Conservation (phyloP, 306 rosid species). For the Prunus mume region DNA sequence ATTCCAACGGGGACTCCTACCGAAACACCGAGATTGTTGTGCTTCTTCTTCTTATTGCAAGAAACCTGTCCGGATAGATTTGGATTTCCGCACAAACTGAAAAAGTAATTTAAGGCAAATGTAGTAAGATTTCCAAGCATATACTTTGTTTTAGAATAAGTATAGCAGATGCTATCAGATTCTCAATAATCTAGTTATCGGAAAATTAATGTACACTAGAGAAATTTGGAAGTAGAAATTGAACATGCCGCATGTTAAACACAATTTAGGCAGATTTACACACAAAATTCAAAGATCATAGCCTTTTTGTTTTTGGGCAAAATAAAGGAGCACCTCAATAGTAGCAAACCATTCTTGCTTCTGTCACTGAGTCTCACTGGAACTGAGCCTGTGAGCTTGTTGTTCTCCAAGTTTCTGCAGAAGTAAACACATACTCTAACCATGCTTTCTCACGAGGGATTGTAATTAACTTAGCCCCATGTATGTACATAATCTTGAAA, state of each 20-base stretch:
- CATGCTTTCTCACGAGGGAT: neutral
- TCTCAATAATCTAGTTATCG: no score
- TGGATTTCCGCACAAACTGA: constrained; percentile 31
- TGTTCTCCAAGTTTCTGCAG: constrained; percentile 38
- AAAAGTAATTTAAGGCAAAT: neutral
- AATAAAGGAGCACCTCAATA: constrained; percentile 30
- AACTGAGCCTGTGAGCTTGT: constrained; percentile 41
- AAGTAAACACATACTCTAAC: neutral
- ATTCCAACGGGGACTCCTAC: constrained; percentile 41
- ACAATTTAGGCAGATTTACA: no score
- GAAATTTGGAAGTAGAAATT: no score
- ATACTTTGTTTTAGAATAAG: no score
- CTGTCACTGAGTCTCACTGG: constrained; percentile 35
- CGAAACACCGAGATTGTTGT: constrained; percentile 23
- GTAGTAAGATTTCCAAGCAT: neutral
- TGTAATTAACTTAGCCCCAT: neutral
- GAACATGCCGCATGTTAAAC: no score
- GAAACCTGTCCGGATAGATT: constrained; percentile 33
- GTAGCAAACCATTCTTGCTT: constrained; percentile 30
- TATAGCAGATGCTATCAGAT: no score
- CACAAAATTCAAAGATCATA: no score
- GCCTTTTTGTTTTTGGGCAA: no score
- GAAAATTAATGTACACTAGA: no score
- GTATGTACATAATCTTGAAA: neutral
- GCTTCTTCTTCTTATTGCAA: constrained; percentile 28